phyloP scores from a whole-genome alignment of 495 filamentous ascomycete genomes.

The Trichoderma asperelloides region DNA sequence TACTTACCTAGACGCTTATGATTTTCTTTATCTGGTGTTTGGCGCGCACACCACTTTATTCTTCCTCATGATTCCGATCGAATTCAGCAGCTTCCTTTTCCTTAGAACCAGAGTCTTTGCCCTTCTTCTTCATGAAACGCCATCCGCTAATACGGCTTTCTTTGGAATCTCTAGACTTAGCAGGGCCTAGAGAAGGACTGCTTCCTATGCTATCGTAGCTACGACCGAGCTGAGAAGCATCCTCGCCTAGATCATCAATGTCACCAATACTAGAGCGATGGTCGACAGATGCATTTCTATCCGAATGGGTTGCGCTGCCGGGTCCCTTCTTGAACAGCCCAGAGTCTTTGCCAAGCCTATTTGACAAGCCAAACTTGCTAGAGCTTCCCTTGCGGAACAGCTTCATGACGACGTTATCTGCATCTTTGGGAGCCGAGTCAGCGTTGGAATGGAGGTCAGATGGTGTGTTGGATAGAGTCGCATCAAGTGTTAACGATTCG shows the following conservation, averaged over 20 bases:
- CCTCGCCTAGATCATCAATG: conserved; percentile 32
- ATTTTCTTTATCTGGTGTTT: background rate
- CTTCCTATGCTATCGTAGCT: conserved; percentile 37
- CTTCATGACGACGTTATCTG: conserved; percentile 53
- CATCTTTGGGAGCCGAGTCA: conserved; percentile 27
- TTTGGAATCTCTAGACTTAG: conserved; percentile 22
- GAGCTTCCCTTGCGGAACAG: conserved; percentile 73
- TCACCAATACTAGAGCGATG: conserved; percentile 39
- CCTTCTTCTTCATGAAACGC: conserved; percentile 44
- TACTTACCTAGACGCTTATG: background rate
- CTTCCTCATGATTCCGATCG: conserved; percentile 22
- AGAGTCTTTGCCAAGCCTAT: conserved; percentile 51
- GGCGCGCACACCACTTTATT: background rate
- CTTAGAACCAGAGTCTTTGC: conserved; percentile 17
- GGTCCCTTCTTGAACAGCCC: conserved; percentile 55
- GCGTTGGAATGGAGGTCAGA: conserved; percentile 44
- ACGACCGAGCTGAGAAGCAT: conserved; percentile 23
- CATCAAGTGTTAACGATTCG: conserved; percentile 58
- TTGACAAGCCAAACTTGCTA: conserved; percentile 66
- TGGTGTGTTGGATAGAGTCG: conserved; percentile 55
- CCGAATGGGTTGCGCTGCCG: conserved; percentile 36
- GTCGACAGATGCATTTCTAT: conserved; percentile 32
- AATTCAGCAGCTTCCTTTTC: conserved; percentile 40
- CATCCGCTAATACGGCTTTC: conserved; percentile 28
- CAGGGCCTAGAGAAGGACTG: conserved; percentile 29